Evolutionary conservation across 2,329 filamentous ascomycete species (phyloP).

Genomic region (Neofusicoccum sp.): DNA sequence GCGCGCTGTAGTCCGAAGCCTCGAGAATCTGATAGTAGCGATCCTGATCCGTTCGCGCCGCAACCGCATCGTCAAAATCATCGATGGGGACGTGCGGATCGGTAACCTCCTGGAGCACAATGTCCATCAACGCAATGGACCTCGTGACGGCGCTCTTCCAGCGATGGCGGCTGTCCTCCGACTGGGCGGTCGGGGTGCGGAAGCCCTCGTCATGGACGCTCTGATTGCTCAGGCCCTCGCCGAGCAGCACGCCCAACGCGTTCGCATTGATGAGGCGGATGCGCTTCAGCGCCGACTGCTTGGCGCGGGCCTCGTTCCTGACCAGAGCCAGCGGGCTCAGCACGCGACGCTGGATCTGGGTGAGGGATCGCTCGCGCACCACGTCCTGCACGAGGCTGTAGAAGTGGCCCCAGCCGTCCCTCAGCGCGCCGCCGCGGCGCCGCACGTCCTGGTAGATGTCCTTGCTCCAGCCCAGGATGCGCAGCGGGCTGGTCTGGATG

Average conservation of each 20-base stretch:
- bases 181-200: constrained; percentile 39
- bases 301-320: constrained; percentile 70
- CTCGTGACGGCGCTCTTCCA: constrained; percentile 77
- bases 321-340: constrained; percentile 76
- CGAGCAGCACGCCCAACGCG: constrained; percentile 81
- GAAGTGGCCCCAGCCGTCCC: constrained; percentile 59
- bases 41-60: constrained; percentile 55
- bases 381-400: constrained; percentile 77
- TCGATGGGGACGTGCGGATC: constrained; percentile 55
- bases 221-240: constrained; percentile 70
- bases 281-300: constrained; percentile 68
- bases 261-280: constrained; percentile 80
- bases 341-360: constrained; percentile 68
- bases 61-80: constrained; percentile 57
- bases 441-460: constrained; percentile 67
- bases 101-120: constrained; percentile 71
- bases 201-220: constrained; percentile 59
- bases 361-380: constrained; percentile 68
- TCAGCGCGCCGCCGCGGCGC: constrained; percentile 37
- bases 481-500: constrained; percentile 76
- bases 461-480: constrained; percentile 69
- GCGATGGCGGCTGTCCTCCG: constrained; percentile 47
- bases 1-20: constrained; percentile 26
- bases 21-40: constrained; percentile 45
- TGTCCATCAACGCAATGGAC: constrained; percentile 82